Percentiles rank a stretch among this genome's conserved stretches.
These are phyloP conservation scores for Jimgerdemannia flammicorona DNA, from an alignment of 192 early-diverging fungal genomes.

Conservation along the genomic window DNA sequence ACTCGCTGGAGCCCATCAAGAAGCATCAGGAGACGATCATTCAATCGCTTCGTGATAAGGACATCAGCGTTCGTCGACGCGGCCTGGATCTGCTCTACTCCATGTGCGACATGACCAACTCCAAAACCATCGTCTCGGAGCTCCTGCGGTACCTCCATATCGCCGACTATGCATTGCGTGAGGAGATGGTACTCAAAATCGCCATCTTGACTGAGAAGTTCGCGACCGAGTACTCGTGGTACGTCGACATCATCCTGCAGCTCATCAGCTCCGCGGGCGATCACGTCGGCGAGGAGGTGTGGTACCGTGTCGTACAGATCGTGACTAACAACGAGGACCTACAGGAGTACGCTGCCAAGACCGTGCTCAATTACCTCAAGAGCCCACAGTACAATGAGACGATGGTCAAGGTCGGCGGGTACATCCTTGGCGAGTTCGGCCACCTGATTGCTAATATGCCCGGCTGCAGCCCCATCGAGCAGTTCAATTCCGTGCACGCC, in stretches of 20 bases:
- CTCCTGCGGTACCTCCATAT: conserved; percentile 86
- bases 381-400: conserved; percentile 95
- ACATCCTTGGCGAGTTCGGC: conserved; percentile 97
- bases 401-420: conserved; percentile 91
- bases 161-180: conserved; percentile 86
- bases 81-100: conserved; percentile 95
- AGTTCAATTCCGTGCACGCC: conserved; percentile 92
- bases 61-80: conserved; percentile 93
- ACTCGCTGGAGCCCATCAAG: conserved; percentile 82
- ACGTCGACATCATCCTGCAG: conserved; percentile 96
- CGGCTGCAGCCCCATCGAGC: conserved; percentile 86
- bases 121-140: conserved; percentile 85
- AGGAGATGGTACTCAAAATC: conserved; percentile 98
- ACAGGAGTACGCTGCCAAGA: conserved; percentile 91
- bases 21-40: conserved; percentile 84
- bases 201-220: conserved; percentile 99
- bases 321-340: conserved; percentile 94
- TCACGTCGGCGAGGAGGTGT: conserved; percentile 94
- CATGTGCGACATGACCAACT: conserved; percentile 92
- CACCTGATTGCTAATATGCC: conserved; percentile 88
- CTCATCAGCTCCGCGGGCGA: conserved; percentile 94
- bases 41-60: conserved; percentile 91
- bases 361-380: conserved; percentile 74
- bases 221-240: conserved; percentile 97
- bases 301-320: conserved; percentile 97